Conservation (phyloP, 2,329 filamentous ascomycete species). For the Drechslerella coelobrocha region DNA sequence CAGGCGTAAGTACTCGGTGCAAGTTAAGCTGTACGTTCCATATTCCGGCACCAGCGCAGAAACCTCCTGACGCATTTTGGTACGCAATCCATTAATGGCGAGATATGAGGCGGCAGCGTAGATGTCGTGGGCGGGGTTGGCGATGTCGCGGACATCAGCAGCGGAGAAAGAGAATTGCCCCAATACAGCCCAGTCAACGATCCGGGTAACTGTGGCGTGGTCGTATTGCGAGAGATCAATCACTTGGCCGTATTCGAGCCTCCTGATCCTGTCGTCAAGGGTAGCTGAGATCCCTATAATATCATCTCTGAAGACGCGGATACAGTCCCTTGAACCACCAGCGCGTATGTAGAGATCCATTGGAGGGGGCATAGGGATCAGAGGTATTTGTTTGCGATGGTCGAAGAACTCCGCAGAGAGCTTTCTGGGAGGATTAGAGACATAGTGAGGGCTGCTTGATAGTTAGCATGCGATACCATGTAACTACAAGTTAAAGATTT, state of each 20-base stretch:
- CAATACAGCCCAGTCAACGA: neutral
- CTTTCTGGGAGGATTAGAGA: neutral
- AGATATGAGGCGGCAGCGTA: neutral
- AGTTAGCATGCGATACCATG: no score
- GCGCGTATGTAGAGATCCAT: neutral
- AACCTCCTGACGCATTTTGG: neutral
- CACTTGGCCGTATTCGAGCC: neutral
- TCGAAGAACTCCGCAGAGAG: neutral
- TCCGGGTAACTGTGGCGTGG: neutral
- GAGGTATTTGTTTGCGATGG: neutral
- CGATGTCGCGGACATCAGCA: neutral
- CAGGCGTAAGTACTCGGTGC: neutral
- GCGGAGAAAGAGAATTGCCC: neutral
- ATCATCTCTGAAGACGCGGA: neutral
- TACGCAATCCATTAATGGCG: neutral
- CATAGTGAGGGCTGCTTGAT: no score
- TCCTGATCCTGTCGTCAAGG: neutral
- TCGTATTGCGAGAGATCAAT: neutral
- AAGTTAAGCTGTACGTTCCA: neutral
- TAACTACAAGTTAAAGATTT: no score
- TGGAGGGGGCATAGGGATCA: neutral
- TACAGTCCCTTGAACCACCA: neutral
- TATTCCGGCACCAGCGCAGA: neutral
- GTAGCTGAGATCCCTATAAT: neutral
- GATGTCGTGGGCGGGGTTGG: neutral